Base-by-base conservation (phyloP, 176 grass and related monocot species). In the Otatea glauca region DNA sequence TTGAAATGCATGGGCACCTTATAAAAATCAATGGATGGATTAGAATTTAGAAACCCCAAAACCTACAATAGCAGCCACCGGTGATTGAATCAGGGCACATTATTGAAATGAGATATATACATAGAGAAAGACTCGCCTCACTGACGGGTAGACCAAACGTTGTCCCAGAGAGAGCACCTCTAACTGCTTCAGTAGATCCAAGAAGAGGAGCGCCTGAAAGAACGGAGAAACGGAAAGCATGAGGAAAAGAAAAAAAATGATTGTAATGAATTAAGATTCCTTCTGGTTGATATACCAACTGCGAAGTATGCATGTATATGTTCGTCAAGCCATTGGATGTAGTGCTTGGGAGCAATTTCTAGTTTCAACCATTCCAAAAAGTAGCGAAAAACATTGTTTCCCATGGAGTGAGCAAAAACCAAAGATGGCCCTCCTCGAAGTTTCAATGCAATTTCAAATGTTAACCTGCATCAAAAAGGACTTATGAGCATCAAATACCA, bases 381-480 rank as follows among this genome's bases (percentile, higher is more conserved):
- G 53, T 98, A 98, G 32, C 95, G 91, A 64, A 98, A 98, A 29
- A 98, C 95, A 77, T 98, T 94, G 69, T 95, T 98, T 79, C 92
- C 95, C 95, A 98, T 93, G n/a, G 95, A 98, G 85, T 98, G 95
- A 77, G 92, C 92, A 94, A 98, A 98, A 13, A 98, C 95, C 72
- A 98, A 87, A 75, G 92, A 98, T 72, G 95, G 95, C 1, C 95
- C 95, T 68, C 95, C 95, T 83, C 89, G 85, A 78, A 98, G 89
- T 84, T 93, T 95, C 49, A 98, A 84, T 76, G 92, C 89, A 68
- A 86, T 93, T 91, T 98, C 95, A 83, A 98, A 98, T 44, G 95
- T 93, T 88, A 98, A 79, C 84, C 95, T 98, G 82, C 86, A 78
- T 38, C 4, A 87, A 66, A 77, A 83, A 74, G 38, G 50, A 83